Evolutionary conservation across 176 grass and related monocot species (phyloP).

Genomic region (Zoysia pacifica): DNA sequence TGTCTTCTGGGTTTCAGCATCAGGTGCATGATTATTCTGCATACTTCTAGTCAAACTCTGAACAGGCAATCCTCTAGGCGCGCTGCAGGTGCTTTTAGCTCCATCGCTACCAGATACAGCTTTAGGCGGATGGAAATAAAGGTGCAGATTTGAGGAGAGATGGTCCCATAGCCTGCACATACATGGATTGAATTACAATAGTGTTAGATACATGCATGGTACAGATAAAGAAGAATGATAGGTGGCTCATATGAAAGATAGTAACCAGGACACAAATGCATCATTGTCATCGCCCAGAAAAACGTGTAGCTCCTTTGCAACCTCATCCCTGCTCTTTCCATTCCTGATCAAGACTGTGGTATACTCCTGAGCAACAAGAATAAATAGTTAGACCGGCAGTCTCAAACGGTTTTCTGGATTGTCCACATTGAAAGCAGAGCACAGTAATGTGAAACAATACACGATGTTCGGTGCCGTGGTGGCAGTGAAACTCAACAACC

Average conservation of each 20-base stretch:
- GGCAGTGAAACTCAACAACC: neutral
- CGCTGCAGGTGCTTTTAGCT: constrained; percentile 26
- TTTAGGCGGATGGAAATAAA: constrained; percentile 65
- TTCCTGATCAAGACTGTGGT: constrained; percentile 84
- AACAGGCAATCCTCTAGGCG: constrained; percentile 37
- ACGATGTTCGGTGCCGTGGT: neutral
- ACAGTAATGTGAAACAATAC: neutral
- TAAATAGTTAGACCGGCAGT: constrained; percentile 8
- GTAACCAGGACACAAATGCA: constrained; percentile 85
- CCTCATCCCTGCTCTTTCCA: constrained; percentile 71
- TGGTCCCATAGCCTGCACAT: constrained; percentile 91
- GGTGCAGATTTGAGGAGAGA: constrained; percentile 76
- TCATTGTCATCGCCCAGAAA: constrained; percentile 75
- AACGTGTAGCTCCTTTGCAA: constrained; percentile 65
- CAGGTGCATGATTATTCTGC: constrained; percentile 34
- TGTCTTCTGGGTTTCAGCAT: constrained; percentile 30
- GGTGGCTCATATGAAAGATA: constrained; percentile 3
- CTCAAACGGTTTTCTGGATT: neutral
- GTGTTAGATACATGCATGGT: neutral
- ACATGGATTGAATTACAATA: constrained; percentile 10
- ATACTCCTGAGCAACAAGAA: constrained; percentile 62
- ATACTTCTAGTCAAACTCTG: constrained; percentile 32
- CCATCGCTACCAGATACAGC: constrained; percentile 35
- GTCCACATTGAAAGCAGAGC: neutral
- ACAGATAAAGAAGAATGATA: neutral